Evolutionary conservation across 495 filamentous ascomycete species (phyloP).

Genomic region (Aspergillus nanangensis): DNA sequence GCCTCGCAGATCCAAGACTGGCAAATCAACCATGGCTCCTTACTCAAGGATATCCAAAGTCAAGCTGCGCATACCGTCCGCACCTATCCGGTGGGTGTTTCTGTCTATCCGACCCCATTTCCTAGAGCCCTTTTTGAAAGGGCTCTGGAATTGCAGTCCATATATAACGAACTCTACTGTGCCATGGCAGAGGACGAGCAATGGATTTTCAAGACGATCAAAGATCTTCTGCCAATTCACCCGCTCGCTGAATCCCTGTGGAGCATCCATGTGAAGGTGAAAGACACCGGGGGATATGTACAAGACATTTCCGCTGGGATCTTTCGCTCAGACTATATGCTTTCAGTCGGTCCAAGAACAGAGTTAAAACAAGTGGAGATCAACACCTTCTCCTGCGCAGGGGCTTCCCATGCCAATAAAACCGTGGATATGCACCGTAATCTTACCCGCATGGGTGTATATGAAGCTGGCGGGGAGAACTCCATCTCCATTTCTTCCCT

Average conservation of each 20-base stretch:
- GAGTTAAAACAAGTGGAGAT: slow-evolving; percentile 84
- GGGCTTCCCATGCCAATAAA: slow-evolving; percentile 54
- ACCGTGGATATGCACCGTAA: slow-evolving; percentile 63
- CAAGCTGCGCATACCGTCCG: slow-evolving; percentile 57
- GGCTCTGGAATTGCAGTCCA: slow-evolving; percentile 58
- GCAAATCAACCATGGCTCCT: slow-evolving; percentile 75
- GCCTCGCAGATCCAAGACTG: slow-evolving; percentile 66
- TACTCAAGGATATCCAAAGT: slow-evolving; percentile 57
- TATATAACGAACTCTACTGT: slow-evolving; percentile 82
- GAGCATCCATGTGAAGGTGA: slow-evolving; percentile 68
- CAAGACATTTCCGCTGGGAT: slow-evolving; percentile 70
- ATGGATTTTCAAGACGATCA: slow-evolving; percentile 50
- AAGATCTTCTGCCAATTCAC: slow-evolving; percentile 57
- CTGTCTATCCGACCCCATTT: slow-evolving; percentile 77
- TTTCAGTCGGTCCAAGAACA: slow-evolving; percentile 18
- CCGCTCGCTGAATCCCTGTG: slow-evolving; percentile 67
- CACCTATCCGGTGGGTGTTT: slow-evolving; percentile 70
- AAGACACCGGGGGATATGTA: slow-evolving; percentile 51
- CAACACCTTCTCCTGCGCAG: slow-evolving; percentile 85
- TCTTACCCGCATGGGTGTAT: slow-evolving; percentile 19
- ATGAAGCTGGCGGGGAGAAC: slow-evolving; percentile 2
- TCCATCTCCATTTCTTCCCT: slow-evolving; percentile 42
- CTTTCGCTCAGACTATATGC: slow-evolving; percentile 91
- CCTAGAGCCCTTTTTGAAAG: slow-evolving; percentile 66
- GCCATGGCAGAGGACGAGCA: slow-evolving; percentile 68